Evolutionary conservation across 1,284 basidiomycete species (phyloP), one percentile per base, ranked within the genome.

Genomic region (Pseudozyma pruni): DNA sequence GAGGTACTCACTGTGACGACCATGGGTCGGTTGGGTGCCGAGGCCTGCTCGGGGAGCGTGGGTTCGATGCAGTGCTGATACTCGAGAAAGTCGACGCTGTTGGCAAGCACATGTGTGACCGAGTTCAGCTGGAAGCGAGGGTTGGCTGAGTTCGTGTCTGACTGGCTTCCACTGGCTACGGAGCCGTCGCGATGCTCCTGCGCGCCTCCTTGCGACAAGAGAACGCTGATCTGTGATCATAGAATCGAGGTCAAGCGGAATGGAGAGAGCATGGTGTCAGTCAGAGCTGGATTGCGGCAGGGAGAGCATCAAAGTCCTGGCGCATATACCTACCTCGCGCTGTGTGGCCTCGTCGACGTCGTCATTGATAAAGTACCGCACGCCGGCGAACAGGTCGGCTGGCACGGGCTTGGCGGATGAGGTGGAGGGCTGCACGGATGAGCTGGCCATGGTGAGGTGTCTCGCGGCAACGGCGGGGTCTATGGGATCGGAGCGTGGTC

Each of bases 11-110:
- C 67, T 11, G 67, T 70, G 8, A 70, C 60, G 10, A 56, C 67
- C 9, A 70, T 27, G 10, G 67, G 60, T 9, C 50, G 42, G 8
- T 44, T 37, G 8, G 46, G 20, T 9, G 46, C 17, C 16, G 46
- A 20, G 23, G 40, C 25, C 33, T 45, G 43, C 17, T 63, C 60
- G 17, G 34, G 50, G 3, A 43, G 51, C 35, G 55, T 60, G 14
- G 72, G 67, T 31, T 74, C 72, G 29, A 37, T 46, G 39, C 72
- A 74, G 11, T 53, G 39, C 23, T 46, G 33, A 45, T 75, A 75
- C 13, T 88, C 87, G 39, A 87, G 86, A 72, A 89, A 89, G 44
- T 85, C 83, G 41, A 84, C 75, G 13, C 88, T 85, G 75, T 87
- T 85, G 16, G 88, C 86, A 56, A 86, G 77, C 51, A 85, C 75